Conservation (phyloP, 2,329 filamentous ascomycete species). For the Leptographium wingfieldii region DNA sequence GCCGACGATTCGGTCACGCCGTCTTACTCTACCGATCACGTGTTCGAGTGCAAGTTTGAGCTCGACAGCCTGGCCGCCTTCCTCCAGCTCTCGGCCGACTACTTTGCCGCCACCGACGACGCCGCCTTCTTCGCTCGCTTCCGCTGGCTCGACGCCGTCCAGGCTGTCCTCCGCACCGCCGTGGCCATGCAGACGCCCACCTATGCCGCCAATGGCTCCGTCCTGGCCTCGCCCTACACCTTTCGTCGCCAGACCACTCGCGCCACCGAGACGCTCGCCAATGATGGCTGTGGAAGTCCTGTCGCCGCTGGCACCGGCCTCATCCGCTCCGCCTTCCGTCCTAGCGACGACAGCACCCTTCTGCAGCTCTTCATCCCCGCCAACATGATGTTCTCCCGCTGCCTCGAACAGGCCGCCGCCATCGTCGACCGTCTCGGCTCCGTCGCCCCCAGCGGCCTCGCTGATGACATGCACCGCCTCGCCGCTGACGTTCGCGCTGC, state of each 20-base stretch:
- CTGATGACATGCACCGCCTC: conserved; percentile 41
- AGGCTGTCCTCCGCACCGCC: conserved; percentile 56
- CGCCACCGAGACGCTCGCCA: conserved; percentile 69
- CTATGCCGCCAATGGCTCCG: conserved; percentile 46
- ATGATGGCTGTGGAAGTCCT: conserved; percentile 69
- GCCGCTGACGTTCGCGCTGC: conserved; percentile 32
- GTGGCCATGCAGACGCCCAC: conserved; percentile 61
- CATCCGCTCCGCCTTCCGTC: conserved; percentile 77
- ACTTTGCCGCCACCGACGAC: conserved; percentile 61
- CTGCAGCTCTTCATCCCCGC: conserved; percentile 80
- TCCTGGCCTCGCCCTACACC: conserved; percentile 53
- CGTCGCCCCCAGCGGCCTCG: conserved; percentile 28
- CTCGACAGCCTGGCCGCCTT: conserved; percentile 84
- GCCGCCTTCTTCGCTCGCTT: conserved; percentile 59
- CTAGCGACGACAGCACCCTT: conserved; percentile 77
- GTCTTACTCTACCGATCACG: conserved; percentile 51
- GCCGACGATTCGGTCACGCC: conserved; percentile 52
- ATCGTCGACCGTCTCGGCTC: conserved; percentile 30
- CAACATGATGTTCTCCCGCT: conserved; percentile 71
- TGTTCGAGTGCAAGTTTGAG: conserved; percentile 96
- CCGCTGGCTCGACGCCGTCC: conserved; percentile 61
- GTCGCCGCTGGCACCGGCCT: conserved; percentile 68
- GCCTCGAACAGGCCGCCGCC: conserved; percentile 37
- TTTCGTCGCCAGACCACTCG: conserved; percentile 62
- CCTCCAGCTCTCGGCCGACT: conserved; percentile 68